Percentiles rank a stretch among this genome's conserved stretches.
Evolutionary conservation across 306 rosid species (phyloP).

Genomic region (Corylus avellana): DNA sequence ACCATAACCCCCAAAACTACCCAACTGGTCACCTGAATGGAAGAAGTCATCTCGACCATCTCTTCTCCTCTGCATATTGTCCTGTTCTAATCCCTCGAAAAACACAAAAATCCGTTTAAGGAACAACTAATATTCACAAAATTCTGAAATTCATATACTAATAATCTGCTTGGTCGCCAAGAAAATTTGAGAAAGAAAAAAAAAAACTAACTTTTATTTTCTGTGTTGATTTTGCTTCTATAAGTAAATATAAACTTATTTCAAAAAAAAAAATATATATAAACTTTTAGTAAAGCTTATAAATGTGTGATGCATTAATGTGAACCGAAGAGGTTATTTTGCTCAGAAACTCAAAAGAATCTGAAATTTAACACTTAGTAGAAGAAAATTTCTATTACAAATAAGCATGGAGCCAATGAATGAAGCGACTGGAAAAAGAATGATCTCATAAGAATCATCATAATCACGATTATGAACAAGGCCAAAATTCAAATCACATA

Average conservation of each 20-base stretch:
- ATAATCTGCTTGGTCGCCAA: neutral
- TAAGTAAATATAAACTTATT: too few relatives aligned
- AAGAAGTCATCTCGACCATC: constrained; percentile 34
- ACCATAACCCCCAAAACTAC: constrained; percentile 35
- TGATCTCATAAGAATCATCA: neutral
- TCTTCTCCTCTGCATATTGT: constrained; percentile 56
- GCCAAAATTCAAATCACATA: too few relatives aligned
- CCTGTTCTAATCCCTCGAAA: constrained; percentile 16
- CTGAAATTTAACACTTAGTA: neutral
- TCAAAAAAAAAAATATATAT: too few relatives aligned
- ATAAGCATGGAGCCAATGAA: neutral
- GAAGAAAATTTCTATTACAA: neutral
- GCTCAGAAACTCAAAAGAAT: neutral
- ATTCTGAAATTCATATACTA: neutral
- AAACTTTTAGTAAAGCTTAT: too few relatives aligned
- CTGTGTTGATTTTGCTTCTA: neutral
- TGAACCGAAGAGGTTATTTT: neutral
- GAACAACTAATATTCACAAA: neutral
- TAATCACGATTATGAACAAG: neutral
- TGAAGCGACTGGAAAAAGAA: neutral
- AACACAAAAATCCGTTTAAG: neutral
- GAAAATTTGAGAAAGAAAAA: neutral
- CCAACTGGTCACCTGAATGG: constrained; percentile 28
- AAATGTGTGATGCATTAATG: neutral
- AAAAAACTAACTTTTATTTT: neutral